These are phyloP conservation scores for Acer negundo DNA, from an alignment of 345 rosid genomes.

Conservation along the genomic window DNA sequence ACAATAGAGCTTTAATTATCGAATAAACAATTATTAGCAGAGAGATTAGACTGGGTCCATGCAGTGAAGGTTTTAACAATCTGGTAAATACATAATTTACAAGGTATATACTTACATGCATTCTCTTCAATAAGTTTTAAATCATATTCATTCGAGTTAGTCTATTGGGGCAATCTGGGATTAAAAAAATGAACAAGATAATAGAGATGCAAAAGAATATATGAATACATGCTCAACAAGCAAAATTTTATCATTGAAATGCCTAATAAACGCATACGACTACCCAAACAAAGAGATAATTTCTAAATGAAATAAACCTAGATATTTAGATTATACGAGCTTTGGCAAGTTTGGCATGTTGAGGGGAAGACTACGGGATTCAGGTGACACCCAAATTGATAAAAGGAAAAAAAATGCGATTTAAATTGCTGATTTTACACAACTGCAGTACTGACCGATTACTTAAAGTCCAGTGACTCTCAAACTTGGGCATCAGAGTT, in stretches of 20 bases:
- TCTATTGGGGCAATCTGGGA: neutral
- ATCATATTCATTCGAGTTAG: neutral
- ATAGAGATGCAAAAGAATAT: neutral
- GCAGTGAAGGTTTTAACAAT: no score
- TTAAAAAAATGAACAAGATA: neutral
- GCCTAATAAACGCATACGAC: neutral
- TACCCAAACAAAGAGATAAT: neutral
- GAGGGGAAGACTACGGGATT: neutral
- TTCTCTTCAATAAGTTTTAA: conserved; percentile 34
- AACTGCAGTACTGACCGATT: no score
- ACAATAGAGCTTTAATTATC: neutral
- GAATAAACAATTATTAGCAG: neutral
- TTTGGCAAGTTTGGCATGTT: neutral
- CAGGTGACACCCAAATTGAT: neutral
- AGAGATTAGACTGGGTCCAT: neutral
- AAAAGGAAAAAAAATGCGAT: no score
- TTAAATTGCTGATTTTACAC: no score
- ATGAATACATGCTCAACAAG: neutral
- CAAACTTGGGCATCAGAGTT: no score
- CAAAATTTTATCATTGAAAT: neutral
- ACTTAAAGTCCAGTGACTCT: no score
- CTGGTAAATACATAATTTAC: neutral
- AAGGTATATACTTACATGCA: conserved; percentile 49
- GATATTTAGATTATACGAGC: neutral
- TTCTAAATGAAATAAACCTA: neutral